Base-by-base conservation (phyloP, 2,329 filamentous ascomycete species). In the Dissoconium aciculare region DNA sequence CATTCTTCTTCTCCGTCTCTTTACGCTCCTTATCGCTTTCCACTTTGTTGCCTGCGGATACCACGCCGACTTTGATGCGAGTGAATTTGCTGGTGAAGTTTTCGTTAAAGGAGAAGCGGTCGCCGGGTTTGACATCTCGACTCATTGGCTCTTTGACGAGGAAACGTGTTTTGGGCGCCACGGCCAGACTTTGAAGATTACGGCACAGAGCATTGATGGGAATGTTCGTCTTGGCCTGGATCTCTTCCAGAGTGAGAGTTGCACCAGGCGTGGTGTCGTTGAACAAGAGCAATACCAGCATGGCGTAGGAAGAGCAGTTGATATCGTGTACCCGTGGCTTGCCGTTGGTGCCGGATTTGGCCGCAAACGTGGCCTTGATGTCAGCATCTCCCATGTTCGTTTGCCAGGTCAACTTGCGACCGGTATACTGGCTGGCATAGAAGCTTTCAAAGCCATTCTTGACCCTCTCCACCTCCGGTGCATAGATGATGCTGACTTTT, bases 261-360 rank as follows among this genome's bases (percentile, higher is more conserved):
- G 64, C 53, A 16, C 59, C 62, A 1, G 58, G 44, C 2, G 60
- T 54, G 0, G 91, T 48, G 21, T 87, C 74, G 47, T 95, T 95
- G 66, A 95, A 98, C 0, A 94, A 69, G 26, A 92, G 55, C 12
- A 98, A 58, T 14, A 95, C 74, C 12, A 94, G 62, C 81, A 95
- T 93, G 45, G 76, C 83, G 52, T 89, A 89, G 0, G 89, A 95
- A 2, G 84, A 78, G 12, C 92, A 84, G 38, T 84, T 93, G 33
- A 98, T 63, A 46, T 98, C 89, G 49, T 95, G 87, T 1, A 37
- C 17, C 17, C 78, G 67, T 40, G 79, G 75, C 34, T 67, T 71
- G 2, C 74, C 71, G 9, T 74, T 69, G 46, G 84, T 84, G 17
- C 78, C 77, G 1, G 80, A 63, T 47, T 72, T 69, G n/a, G n/a